Evolutionary conservation across 2,329 filamentous ascomycete species (phyloP).

Genomic region (Aspergillus bombycis): DNA sequence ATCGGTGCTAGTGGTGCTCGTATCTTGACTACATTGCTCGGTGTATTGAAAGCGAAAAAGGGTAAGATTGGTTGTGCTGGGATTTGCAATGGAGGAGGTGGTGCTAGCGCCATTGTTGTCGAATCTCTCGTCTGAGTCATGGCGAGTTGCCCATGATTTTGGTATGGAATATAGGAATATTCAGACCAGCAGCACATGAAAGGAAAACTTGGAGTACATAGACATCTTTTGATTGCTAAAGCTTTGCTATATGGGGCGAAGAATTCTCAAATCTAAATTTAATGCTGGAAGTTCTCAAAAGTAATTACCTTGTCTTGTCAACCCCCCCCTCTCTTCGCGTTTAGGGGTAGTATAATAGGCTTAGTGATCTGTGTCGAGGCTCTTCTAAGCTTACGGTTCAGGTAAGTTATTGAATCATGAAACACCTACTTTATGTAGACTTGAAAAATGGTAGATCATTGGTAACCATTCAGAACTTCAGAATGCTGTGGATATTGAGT

Average conservation of each 20-base stretch:
- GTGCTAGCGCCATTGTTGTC: conserved; percentile 89
- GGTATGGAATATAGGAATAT: neutral
- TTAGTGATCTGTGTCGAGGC: neutral
- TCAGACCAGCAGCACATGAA: neutral
- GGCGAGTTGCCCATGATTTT: neutral
- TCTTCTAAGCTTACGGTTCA: neutral
- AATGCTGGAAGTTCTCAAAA: neutral
- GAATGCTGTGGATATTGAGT: too few species aligned
- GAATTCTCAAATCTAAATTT: neutral
- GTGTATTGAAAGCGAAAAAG: conserved; percentile 86
- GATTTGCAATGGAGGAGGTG: conserved; percentile 97
- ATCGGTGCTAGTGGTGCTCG: conserved; percentile 92
- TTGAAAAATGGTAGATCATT: too few species aligned
- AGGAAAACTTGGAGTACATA: neutral
- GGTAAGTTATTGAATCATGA: neutral
- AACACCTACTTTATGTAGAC: too few species aligned
- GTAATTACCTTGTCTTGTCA: too few species aligned
- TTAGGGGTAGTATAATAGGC: neutral
- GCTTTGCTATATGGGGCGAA: neutral
- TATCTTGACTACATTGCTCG: conserved; percentile 86
- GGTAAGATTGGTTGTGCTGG: conserved; percentile 91
- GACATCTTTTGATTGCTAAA: neutral
- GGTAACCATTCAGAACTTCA: too few species aligned
- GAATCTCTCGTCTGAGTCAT: conserved; percentile 58
- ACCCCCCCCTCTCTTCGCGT: too few species aligned